Percentiles rank a stretch among this genome's conserved stretches.
Evolutionary conservation across 768 basidiomycete species (phyloP).

Genomic region (Mycena filopes): DNA sequence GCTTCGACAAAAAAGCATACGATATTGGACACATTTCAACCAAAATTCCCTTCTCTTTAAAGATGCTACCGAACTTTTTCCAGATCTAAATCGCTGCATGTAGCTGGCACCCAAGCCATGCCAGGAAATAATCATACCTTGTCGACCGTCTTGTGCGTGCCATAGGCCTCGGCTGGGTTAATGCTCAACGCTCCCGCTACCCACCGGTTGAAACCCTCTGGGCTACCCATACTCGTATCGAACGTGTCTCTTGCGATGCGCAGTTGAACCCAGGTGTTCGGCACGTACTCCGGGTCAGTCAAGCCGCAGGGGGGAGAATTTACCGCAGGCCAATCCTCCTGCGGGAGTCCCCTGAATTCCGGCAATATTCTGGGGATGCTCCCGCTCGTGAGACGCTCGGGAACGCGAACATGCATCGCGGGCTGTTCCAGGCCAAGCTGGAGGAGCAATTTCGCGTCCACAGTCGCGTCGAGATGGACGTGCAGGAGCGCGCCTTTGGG

Average conservation of each 20-base stretch:
- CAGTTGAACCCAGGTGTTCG: constrained; percentile 65
- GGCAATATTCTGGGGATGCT: constrained; percentile 58
- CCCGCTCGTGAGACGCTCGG: constrained; percentile 48
- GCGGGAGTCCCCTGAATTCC: constrained; percentile 58
- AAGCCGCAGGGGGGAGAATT: constrained; percentile 42
- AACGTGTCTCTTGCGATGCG: constrained; percentile 64
- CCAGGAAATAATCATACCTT: constrained; percentile 55
- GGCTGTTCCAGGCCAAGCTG: constrained; percentile 64
- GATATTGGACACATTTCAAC: constrained; percentile 87
- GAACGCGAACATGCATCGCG: constrained; percentile 65
- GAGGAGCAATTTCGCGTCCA: constrained; percentile 62
- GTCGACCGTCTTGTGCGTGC: constrained; percentile 72
- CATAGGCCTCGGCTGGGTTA: constrained; percentile 72
- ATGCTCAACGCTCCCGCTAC: constrained; percentile 68
- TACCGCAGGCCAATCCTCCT: constrained; percentile 27
- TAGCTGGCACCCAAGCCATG: background rate
- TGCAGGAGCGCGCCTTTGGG: constrained; percentile 84
- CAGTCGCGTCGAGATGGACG: constrained; percentile 77
- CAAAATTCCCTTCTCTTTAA: constrained; percentile 66
- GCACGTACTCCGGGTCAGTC: constrained; percentile 54
- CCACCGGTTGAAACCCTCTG: constrained; percentile 76
- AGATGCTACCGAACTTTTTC: constrained; percentile 75
- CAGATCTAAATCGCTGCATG: constrained; percentile 71
- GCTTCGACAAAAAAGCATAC: constrained; percentile 46
- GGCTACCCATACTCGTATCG: constrained; percentile 61